Conservation (phyloP, 2,329 filamentous ascomycete species). For the Chaetomium sp. region DNA sequence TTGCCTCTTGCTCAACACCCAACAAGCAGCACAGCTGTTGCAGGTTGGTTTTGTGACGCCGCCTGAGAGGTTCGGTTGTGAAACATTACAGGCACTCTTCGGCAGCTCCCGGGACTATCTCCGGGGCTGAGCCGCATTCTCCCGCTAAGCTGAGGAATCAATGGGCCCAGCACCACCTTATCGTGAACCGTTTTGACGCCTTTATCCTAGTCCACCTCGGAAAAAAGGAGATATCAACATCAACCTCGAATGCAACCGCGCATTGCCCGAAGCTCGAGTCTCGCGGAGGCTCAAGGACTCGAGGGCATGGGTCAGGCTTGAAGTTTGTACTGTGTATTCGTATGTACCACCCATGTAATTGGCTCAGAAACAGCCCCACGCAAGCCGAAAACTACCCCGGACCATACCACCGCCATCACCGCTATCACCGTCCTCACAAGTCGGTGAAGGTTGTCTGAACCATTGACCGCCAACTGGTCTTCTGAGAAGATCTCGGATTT, state of each 20-base stretch:
- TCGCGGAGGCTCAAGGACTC: no score
- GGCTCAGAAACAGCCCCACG: background rate
- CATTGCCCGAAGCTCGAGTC: no score
- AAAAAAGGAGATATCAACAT: no score
- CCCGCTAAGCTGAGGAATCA: background rate
- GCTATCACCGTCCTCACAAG: background rate
- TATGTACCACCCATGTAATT: no score
- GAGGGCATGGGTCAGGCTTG: no score
- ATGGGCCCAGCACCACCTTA: no score
- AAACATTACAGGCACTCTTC: background rate
- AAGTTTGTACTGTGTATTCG: no score
- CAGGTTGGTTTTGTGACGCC: background rate
- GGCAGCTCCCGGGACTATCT: background rate
- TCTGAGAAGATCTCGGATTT: no score
- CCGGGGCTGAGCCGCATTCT: background rate
- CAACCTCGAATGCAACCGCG: no score
- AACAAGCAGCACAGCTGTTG: background rate
- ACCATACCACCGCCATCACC: background rate
- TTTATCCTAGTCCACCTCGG: no score
- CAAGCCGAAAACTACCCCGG: background rate
- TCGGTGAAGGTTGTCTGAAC: background rate
- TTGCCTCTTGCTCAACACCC: slow-evolving; percentile 1
- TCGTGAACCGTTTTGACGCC: no score
- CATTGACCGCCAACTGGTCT: background rate
- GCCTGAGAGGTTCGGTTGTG: background rate